Conservation (phyloP, 176 grass and related monocot species). For the Zoysia japonica region DNA sequence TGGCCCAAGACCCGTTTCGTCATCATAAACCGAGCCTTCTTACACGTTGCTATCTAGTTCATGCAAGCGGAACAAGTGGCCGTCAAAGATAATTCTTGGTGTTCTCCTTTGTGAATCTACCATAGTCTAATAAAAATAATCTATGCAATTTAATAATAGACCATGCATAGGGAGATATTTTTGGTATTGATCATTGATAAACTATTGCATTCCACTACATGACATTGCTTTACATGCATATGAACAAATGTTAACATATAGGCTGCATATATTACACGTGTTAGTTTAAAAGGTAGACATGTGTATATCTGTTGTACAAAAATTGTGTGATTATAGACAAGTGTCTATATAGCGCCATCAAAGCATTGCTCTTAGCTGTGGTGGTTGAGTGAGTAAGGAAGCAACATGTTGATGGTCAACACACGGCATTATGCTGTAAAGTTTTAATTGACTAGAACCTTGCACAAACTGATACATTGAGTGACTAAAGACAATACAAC, state of each 20-base stretch:
- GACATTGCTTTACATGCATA: neutral
- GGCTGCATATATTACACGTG: neutral
- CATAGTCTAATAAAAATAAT: neutral
- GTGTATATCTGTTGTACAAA: too few relatives aligned
- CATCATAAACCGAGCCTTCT: neutral
- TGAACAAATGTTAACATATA: neutral
- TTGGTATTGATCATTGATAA: neutral
- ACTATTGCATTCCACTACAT: neutral
- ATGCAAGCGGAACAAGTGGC: neutral
- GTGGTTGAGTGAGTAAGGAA: too few relatives aligned
- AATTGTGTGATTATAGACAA: too few relatives aligned
- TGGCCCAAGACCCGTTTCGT: neutral
- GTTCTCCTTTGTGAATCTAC: neutral
- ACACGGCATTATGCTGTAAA: too few relatives aligned
- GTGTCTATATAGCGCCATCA: too few relatives aligned
- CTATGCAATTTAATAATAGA: neutral
- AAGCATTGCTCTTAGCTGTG: too few relatives aligned
- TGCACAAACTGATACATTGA: too few relatives aligned
- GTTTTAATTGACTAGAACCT: too few relatives aligned
- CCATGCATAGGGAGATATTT: neutral
- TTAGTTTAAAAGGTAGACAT: neutral
- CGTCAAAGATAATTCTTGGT: neutral
- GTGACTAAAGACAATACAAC: too few relatives aligned
- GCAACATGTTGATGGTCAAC: too few relatives aligned
- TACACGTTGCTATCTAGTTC: neutral